These are phyloP conservation scores for Vanrija sp. DNA, from an alignment of 1,284 basidiomycete genomes.

Conservation along the genomic window DNA sequence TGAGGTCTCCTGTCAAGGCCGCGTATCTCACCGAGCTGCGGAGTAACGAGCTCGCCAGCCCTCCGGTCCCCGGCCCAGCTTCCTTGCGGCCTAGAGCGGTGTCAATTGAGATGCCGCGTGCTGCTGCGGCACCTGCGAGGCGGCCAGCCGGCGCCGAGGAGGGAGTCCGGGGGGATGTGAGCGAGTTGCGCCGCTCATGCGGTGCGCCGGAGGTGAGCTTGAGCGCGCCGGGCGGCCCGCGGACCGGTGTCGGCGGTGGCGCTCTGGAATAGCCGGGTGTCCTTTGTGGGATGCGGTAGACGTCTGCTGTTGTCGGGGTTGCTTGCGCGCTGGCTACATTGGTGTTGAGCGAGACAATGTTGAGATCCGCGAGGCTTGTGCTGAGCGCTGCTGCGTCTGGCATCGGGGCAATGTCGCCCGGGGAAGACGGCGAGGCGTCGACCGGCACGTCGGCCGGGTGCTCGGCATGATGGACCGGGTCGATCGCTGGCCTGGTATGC, in stretches of 20 bases:
- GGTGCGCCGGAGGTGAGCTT: not conserved
- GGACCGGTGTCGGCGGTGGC: slow-evolving; percentile 1
- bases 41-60: too few relatives aligned
- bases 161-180: not conserved
- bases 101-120: slow-evolving; percentile 27
- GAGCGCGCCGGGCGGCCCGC: not conserved
- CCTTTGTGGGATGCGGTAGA: slow-evolving; percentile 22
- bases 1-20: not conserved
- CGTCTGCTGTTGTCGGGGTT: too few relatives aligned
- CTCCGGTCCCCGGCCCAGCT: not conserved
- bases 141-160: slow-evolving; percentile 14
- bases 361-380: too few relatives aligned
- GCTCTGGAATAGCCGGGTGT: slow-evolving; percentile 2
- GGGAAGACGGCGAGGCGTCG: too few relatives aligned
- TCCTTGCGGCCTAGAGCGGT: slow-evolving; percentile 11
- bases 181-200: not conserved
- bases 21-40: slow-evolving; percentile 12
- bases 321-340: too few relatives aligned
- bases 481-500: too few relatives aligned
- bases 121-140: slow-evolving; percentile 23
- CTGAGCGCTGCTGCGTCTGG: too few relatives aligned
- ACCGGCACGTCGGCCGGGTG: too few relatives aligned
- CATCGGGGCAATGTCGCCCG: too few relatives aligned
- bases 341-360: too few relatives aligned
- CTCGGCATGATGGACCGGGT: too few relatives aligned